Evolutionary conservation across 2,329 filamentous ascomycete genomes (phyloP).

Genomic region (Fusarium drepaniforme): DNA sequence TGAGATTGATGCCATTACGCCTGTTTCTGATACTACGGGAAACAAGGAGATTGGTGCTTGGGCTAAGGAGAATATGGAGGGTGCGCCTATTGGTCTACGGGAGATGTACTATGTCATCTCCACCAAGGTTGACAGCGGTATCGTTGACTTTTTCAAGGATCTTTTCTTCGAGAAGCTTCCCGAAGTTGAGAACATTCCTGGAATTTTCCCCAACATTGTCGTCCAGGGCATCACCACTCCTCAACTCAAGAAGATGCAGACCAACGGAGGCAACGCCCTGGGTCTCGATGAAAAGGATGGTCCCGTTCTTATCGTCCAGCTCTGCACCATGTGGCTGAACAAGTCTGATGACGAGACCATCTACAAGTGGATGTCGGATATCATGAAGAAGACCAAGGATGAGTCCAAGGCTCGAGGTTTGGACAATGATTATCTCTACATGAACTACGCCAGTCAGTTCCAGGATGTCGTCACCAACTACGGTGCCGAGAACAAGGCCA

Average conservation of each 20-base stretch:
- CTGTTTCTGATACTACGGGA: conserved; percentile 15
- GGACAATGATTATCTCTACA: conserved; percentile 55
- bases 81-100: conserved; percentile 8
- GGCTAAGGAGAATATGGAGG: conserved; percentile 8
- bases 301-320: conserved; percentile 33
- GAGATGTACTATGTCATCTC: conserved; percentile 26
- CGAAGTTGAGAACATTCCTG: conserved; percentile 33
- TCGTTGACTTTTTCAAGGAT: conserved; percentile 11
- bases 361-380: conserved; percentile 35
- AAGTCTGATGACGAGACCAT: conserved; percentile 50
- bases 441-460: conserved; percentile 58
- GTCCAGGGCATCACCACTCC: conserved; percentile 57
- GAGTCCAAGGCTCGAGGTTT: conserved; percentile 48
- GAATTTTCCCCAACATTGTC: conserved; percentile 44
- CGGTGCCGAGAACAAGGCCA: conserved; percentile 52
- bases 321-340: conserved; percentile 18
- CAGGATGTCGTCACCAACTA: conserved; percentile 57
- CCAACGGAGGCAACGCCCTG: conserved; percentile 49
- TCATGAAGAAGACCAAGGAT: conserved; percentile 9
- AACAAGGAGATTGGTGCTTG: neutral
- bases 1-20: conserved; percentile 49
- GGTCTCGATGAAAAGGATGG: conserved; percentile 43
- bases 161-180: conserved; percentile 39
- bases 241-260: conserved; percentile 49
- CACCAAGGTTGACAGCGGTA: conserved; percentile 12